Percentiles rank a stretch among this genome's conserved stretches.
Conservation (phyloP, 1,284 basidiomycete genomes). For the Uromyces viciae-fabae region DNA sequence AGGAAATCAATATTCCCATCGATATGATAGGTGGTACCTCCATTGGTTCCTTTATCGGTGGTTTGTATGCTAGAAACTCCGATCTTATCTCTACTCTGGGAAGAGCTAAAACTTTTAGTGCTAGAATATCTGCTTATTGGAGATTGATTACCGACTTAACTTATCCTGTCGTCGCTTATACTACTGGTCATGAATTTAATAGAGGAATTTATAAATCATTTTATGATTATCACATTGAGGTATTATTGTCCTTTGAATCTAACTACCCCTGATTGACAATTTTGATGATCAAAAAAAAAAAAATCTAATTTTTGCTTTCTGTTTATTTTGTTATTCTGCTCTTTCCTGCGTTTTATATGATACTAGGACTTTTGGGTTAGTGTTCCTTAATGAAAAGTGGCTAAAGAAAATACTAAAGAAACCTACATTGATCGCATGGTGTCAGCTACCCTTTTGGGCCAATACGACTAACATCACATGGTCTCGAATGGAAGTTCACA, state of each 20-base stretch:
- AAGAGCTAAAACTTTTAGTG: slow-evolving; percentile 84
- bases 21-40: slow-evolving; percentile 82
- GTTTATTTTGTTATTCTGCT: slow-evolving; percentile 49
- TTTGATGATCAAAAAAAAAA: background rate
- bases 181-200: slow-evolving; percentile 66
- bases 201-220: slow-evolving; percentile 47
- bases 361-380: slow-evolving; percentile 91
- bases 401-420: background rate
- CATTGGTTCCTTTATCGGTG: slow-evolving; percentile 91
- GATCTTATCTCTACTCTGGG: slow-evolving; percentile 81
- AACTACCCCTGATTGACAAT: background rate
- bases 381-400: slow-evolving; percentile 48
- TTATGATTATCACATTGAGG: slow-evolving; percentile 44
- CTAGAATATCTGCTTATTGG: slow-evolving; percentile 89
- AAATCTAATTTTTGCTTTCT: slow-evolving; percentile 3
- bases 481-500: slow-evolving; percentile 94
- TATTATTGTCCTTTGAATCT: background rate
- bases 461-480: slow-evolving; percentile 99
- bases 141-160: slow-evolving; percentile 90
- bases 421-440: slow-evolving; percentile 57
- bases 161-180: slow-evolving; percentile 95
- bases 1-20: slow-evolving; percentile 86
- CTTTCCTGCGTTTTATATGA: slow-evolving; percentile 54
- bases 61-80: slow-evolving; percentile 88
- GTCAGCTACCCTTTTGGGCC: slow-evolving; percentile 97